Base-by-base conservation (phyloP, 2,329 filamentous ascomycete genomes). In the Cladosporium sphaerospermum region DNA sequence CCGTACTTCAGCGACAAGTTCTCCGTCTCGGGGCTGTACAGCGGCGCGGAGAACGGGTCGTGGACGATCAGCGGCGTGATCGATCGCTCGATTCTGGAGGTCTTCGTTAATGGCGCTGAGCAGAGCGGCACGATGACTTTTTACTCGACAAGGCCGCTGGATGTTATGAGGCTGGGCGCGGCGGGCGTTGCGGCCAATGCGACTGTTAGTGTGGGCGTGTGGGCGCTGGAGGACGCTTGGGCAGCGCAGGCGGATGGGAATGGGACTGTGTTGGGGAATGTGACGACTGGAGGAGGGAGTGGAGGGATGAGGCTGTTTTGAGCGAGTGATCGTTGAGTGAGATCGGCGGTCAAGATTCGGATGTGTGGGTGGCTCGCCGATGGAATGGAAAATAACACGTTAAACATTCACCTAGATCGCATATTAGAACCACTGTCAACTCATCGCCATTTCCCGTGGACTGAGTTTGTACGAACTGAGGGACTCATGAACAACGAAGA, bases 1-100 rank as follows among this genome's bases (percentile, higher is more conserved):
- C 69, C 73, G 1, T 79, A 77, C 66, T 81, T 81, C 63, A 80
- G 76, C 0, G 75, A 81, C 56, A 77, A 78, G 57, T 79, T 82
- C 62, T 71, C 67, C 4, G 66, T 67, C 3, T 65, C 64, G 19
- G 63, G 61, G 9, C 41, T 60, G 9, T 66, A 64, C 40, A 40
- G 34, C 16, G 60, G 60, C 11, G 53, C 61, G 1, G 52, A 57
- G 7, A 56, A 57, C 7, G 70, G 68, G 11, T 61, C 61, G 0
- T 75, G 71, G 65, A 58, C 61, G 54, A 64, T 82, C 33, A 73
- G 74, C 46, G 75, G 74, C 1, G 69, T 82, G 2, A 69, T 82
- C 4, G 80, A 83, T 60, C 69, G 78, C 4, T 75, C 71, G 10
- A 75, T 83, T 23, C 66, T 80, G 7, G 80, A 83, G 61, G 66